These are phyloP conservation scores for Hirsutella thompsonii DNA, from an alignment of 2,329 filamentous ascomycete genomes.

Conservation along the genomic window DNA sequence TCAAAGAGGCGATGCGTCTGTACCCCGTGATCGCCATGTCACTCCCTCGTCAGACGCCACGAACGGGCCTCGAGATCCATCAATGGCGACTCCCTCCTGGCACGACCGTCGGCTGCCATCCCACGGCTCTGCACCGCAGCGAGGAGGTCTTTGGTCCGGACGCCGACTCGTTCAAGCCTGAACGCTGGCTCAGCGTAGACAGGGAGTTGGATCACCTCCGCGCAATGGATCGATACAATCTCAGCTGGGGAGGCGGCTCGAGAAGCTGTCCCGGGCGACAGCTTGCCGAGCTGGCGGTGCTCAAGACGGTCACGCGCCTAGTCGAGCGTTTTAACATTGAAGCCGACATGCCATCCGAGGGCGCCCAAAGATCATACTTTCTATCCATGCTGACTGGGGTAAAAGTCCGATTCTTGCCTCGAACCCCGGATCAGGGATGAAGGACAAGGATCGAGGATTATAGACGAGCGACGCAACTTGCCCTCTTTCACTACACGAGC, in stretches of 20 bases:
- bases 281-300: slow-evolving; percentile 36
- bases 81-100: slow-evolving; percentile 27
- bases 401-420: slow-evolving; percentile 24
- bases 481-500: too few relatives aligned
- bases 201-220: slow-evolving; percentile 10
- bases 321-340: slow-evolving; percentile 31
- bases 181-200: slow-evolving; percentile 30
- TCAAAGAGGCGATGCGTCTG: slow-evolving; percentile 37
- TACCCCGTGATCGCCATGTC: slow-evolving; percentile 39
- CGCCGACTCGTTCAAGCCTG: slow-evolving; percentile 28
- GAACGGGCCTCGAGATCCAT: slow-evolving; percentile 21
- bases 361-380: slow-evolving; percentile 32
- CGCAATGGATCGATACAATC: slow-evolving; percentile 32
- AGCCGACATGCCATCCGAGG: slow-evolving; percentile 22
- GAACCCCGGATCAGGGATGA: neutral
- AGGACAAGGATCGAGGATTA: neutral
- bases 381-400: slow-evolving; percentile 38
- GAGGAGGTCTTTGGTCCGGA: slow-evolving; percentile 33
- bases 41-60: slow-evolving; percentile 31
- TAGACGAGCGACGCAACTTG: neutral
- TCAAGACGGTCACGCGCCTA: slow-evolving; percentile 28
- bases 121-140: slow-evolving; percentile 36
- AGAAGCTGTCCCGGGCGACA: slow-evolving; percentile 37
- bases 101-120: slow-evolving; percentile 37
- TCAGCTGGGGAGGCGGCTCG: slow-evolving; percentile 39